Conservation (phyloP, 2,329 filamentous ascomycete species). For the Fusarium camptoceras region DNA sequence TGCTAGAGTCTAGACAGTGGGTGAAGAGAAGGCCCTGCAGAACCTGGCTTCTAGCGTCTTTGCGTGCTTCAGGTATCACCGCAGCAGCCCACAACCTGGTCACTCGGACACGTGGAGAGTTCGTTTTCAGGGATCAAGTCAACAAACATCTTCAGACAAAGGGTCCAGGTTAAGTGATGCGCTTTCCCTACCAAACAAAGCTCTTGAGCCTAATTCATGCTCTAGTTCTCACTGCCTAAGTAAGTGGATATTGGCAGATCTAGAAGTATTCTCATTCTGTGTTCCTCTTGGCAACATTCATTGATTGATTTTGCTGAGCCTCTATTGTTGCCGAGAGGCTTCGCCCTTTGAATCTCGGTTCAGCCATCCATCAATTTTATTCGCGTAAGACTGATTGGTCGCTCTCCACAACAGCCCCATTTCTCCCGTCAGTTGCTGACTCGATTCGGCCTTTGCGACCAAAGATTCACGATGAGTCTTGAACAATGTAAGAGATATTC, state of each 20-base stretch:
- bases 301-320: not conserved
- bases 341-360: conserved; percentile 14
- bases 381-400: conserved; percentile 2
- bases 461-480: not conserved
- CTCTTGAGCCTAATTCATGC: not conserved
- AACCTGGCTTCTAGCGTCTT: conserved; percentile 14
- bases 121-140: conserved; percentile 28
- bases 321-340: not conserved
- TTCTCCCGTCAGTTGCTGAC: conserved; percentile 2
- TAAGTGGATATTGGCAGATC: not conserved
- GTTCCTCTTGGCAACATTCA: not conserved
- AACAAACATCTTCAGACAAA: conserved; percentile 13
- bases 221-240: not conserved
- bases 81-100: conserved; percentile 28
- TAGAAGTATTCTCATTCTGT: not conserved
- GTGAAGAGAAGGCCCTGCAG: conserved; percentile 25
- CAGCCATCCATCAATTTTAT: not conserved
- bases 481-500: not conserved
- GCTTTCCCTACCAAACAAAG: not conserved
- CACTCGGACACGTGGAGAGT: conserved; percentile 32
- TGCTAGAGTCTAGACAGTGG: not conserved
- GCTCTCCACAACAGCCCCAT: conserved; percentile 7
- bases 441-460: conserved; percentile 12
- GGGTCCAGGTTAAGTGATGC: conserved; percentile 22
- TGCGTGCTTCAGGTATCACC: conserved; percentile 31